These are phyloP conservation scores for Arctium lappa DNA, from an alignment of 129 eudicot species.

Conservation along the genomic window DNA sequence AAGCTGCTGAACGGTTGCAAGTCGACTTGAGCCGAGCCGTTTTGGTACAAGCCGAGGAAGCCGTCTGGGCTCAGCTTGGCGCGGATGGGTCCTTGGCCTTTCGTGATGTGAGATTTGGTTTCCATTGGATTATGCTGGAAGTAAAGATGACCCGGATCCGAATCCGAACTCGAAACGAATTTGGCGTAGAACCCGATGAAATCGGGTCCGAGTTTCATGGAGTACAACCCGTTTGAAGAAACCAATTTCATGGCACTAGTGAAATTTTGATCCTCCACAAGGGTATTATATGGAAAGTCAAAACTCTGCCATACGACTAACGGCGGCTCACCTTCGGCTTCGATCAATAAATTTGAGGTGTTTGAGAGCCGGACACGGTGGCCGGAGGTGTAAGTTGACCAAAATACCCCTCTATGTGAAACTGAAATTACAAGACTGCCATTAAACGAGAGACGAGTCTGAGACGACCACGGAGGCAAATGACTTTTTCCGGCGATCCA, in stretches of 20 bases:
- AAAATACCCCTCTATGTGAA: conserved; percentile 46
- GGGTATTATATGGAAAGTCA: conserved; percentile 82
- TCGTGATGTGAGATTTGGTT: conserved; percentile 52
- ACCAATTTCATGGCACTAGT: conserved; percentile 65
- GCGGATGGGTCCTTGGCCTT: conserved; percentile 57
- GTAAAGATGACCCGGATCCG: conserved; percentile 50
- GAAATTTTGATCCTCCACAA: conserved; percentile 81
- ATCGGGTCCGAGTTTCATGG: conserved; percentile 76
- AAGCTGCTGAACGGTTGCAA: conserved; percentile 70
- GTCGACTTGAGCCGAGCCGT: conserved; percentile 62
- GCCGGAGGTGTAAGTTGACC: conserved; percentile 79
- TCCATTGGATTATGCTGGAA: conserved; percentile 60
- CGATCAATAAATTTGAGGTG: conserved; percentile 57
- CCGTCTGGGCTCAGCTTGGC: conserved; percentile 54
- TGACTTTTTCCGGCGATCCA: conserved; percentile 53
- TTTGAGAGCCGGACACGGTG: conserved; percentile 62
- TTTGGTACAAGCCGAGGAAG: conserved; percentile 81
- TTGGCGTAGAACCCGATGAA: conserved; percentile 62
- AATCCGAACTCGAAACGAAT: conserved; percentile 19
- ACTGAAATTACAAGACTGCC: conserved; percentile 76
- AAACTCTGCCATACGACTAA: conserved; percentile 76
- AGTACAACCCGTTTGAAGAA: conserved; percentile 78
- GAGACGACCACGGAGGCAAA: conserved; percentile 51
- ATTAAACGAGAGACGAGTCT: conserved; percentile 48
- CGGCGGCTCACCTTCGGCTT: neutral